phyloP scores from a whole-genome alignment of 352 stramenopile genomes.

The Globisporangium lucens region DNA sequence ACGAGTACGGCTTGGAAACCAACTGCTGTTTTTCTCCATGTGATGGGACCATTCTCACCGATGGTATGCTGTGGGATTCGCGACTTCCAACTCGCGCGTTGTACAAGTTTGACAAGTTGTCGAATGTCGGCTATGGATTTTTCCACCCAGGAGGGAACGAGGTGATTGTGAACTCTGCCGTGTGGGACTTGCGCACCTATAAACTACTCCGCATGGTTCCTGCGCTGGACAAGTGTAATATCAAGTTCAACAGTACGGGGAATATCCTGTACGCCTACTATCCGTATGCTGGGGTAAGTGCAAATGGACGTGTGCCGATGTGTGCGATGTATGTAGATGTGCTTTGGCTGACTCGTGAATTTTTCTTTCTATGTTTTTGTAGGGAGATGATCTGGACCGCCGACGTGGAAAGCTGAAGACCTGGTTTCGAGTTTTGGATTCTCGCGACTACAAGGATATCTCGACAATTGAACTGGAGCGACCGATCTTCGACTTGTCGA shows the following conservation, averaged over 20 bases:
- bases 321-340: conserved; percentile 4
- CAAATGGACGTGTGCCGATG: background rate
- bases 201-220: conserved; percentile 82
- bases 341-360: background rate
- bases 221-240: conserved; percentile 79
- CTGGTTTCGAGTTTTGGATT: conserved; percentile 82
- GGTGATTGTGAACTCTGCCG: conserved; percentile 85
- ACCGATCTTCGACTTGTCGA: conserved; percentile 66
- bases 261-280: conserved; percentile 84
- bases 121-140: conserved; percentile 75
- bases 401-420: conserved; percentile 71
- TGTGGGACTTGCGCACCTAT: conserved; percentile 89
- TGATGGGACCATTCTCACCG: conserved; percentile 71
- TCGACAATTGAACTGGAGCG: conserved; percentile 78
- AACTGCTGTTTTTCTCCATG: conserved; percentile 78
- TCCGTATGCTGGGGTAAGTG: conserved; percentile 57
- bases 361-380: conserved; percentile 2
- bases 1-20: conserved; percentile 72
- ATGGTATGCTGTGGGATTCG: conserved; percentile 81
- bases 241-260: conserved; percentile 69
- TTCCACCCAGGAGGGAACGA: conserved; percentile 89
- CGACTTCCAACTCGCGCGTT: conserved; percentile 64
- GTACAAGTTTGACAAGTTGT: conserved; percentile 90
- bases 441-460: conserved; percentile 83
- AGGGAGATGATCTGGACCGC: conserved; percentile 58